Conservation (phyloP, 495 filamentous ascomycete genomes). For the Penicillium verhagenii region DNA sequence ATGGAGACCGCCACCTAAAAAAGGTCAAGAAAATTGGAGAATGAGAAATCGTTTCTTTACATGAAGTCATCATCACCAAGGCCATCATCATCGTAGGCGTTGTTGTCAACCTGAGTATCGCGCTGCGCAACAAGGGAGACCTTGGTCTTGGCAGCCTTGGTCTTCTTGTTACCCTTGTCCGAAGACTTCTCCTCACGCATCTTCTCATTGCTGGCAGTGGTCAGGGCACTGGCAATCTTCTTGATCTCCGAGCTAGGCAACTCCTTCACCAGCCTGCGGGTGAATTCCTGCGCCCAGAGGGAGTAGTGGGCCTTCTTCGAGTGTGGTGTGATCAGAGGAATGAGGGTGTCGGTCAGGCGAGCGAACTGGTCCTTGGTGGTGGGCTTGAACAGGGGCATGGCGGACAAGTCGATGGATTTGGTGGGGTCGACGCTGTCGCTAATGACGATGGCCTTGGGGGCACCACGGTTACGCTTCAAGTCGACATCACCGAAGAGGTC, state of each 20-base stretch:
- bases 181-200: constrained; percentile 97
- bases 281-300: constrained; percentile 86
- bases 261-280: constrained; percentile 83
- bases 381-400: constrained; percentile 85
- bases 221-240: constrained; percentile 84
- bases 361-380: constrained; percentile 80
- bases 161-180: constrained; percentile 96
- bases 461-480: constrained; percentile 63
- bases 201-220: constrained; percentile 91
- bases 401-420: constrained; percentile 73
- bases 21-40: constrained; percentile 10
- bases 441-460: constrained; percentile 59
- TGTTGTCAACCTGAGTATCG: constrained; percentile 67
- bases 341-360: constrained; percentile 67
- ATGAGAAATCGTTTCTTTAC: constrained; percentile 42
- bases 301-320: constrained; percentile 87
- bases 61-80: constrained; percentile 71
- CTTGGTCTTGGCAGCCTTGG: constrained; percentile 93
- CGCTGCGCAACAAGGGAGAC: constrained; percentile 69
- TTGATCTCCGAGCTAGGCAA: constrained; percentile 88
- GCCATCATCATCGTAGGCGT: constrained; percentile 79
- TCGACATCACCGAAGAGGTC: constrained; percentile 85
- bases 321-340: constrained; percentile 69
- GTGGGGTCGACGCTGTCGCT: constrained; percentile 68
- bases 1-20: constrained; percentile 9